A percentile compares a stretch with the other conserved stretches of the same genome.
Evolutionary conservation across 1,284 basidiomycete genomes (phyloP).

Genomic region (Spongiforma sp.): DNA sequence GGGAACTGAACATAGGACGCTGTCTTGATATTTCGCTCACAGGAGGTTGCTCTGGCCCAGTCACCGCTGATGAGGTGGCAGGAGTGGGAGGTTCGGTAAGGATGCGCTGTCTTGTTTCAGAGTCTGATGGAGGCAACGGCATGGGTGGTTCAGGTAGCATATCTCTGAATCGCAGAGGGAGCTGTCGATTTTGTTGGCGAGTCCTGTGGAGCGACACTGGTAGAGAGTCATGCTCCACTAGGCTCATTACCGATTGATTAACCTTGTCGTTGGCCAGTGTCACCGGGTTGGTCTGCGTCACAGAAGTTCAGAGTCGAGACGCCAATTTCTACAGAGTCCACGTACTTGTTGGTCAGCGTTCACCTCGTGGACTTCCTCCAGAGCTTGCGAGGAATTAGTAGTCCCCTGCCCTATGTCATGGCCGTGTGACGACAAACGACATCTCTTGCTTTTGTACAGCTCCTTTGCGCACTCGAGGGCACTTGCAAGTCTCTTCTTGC

Average conservation of each 20-base stretch:
- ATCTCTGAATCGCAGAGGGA: neutral
- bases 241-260: neutral
- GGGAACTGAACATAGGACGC: neutral
- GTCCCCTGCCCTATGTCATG: neutral
- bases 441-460: neutral
- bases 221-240: neutral
- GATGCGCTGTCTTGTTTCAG: neutral
- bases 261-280: neutral
- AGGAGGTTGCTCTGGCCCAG: neutral
- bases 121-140: neutral
- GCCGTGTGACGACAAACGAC: neutral
- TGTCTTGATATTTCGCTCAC: neutral
- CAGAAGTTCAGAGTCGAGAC: neutral
- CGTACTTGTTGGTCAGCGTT: neutral
- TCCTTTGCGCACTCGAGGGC: neutral
- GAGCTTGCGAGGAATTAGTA: no score
- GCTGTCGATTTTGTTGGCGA: neutral
- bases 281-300: neutral
- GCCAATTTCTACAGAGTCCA: neutral
- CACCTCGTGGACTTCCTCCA: neutral
- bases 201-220: neutral
- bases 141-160: neutral
- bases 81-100: neutral
- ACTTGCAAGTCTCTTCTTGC: neutral
- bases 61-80: neutral